These are phyloP conservation scores for Ajuga chamaepitys DNA, from an alignment of 257 asterid species.

Conservation along the genomic window DNA sequence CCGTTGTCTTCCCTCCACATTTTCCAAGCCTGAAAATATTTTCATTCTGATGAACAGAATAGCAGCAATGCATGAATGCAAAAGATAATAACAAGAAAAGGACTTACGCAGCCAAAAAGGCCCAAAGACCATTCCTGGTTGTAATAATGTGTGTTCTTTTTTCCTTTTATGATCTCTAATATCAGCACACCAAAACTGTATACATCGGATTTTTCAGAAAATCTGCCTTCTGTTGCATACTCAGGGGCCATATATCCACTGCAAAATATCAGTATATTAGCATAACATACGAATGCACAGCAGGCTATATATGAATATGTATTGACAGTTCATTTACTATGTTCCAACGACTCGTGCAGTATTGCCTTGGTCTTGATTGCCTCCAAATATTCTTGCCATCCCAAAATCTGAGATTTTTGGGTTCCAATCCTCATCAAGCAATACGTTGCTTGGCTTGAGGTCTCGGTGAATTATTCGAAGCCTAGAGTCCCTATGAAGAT, in stretches of 20 bases:
- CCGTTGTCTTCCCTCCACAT: constrained; percentile 37
- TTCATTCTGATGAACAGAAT: no score
- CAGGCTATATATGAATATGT: background rate
- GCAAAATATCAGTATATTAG: background rate
- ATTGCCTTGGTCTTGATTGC: constrained; percentile 4
- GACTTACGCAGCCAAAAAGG: constrained; percentile 13
- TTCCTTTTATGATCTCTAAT: constrained; percentile 10
- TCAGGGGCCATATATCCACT: constrained; percentile 20
- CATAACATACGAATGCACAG: background rate
- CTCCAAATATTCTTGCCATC: constrained; percentile 10
- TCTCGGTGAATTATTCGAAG: constrained; percentile 12
- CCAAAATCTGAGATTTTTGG: constrained; percentile 11
- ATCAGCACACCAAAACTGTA: constrained; percentile 15
- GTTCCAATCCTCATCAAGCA: constrained; percentile 7
- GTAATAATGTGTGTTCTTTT: constrained; percentile 13
- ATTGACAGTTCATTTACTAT: constrained; percentile 26
- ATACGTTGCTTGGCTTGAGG: constrained; percentile 3
- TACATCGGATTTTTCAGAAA: constrained; percentile 15
- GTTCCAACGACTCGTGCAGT: constrained; percentile 11
- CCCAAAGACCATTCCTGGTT: background rate
- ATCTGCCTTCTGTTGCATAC: constrained; percentile 26
- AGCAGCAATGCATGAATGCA: no score
- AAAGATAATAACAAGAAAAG: background rate
- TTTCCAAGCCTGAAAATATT: constrained; percentile 38
- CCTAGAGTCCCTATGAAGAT: constrained; percentile 17